A percentile compares a stretch with the other conserved stretches of the same genome.
Evolutionary conservation across 495 filamentous ascomycete species (phyloP).

Genomic region (Corynascus novoguineensis): DNA sequence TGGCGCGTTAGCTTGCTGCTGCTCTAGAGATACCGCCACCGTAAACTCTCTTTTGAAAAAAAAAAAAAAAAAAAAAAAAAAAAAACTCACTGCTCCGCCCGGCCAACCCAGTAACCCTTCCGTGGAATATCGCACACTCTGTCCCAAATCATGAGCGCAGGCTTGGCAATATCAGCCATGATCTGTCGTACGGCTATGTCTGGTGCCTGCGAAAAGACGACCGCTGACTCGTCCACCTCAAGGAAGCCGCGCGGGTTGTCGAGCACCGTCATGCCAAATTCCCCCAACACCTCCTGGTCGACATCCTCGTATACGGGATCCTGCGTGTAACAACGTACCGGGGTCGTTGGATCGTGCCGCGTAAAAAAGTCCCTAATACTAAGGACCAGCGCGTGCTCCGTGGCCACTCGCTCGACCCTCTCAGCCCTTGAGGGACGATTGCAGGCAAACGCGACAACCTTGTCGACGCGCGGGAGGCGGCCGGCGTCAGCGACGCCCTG

Average conservation of each 20-base stretch:
- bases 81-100: constrained; percentile 1
- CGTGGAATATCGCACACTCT: constrained; percentile 4
- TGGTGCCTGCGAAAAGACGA: background rate
- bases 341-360: background rate
- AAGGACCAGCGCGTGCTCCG: constrained; percentile 1
- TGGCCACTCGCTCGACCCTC: background rate
- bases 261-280: constrained; percentile 3
- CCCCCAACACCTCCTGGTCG: constrained; percentile 2
- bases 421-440: background rate
- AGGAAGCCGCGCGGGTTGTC: constrained; percentile 1
- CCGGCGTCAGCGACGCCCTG: background rate
- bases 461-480: constrained; percentile 3
- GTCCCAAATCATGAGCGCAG: constrained; percentile 9
- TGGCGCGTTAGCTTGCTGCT: constrained; percentile 1
- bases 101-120: background rate
- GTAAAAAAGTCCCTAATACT: constrained; percentile 5
- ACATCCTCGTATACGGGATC: constrained; percentile 3
- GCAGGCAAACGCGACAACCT: constrained; percentile 5
- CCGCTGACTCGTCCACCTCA: background rate
- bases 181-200: background rate
- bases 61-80: no score
- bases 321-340: background rate
- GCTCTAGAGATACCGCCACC: background rate
- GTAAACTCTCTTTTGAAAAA: background rate
- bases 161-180: constrained; percentile 5